These are phyloP conservation scores for Pyrenophora graminea DNA, from an alignment of 2,329 filamentous ascomycete genomes.

Conservation along the genomic window DNA sequence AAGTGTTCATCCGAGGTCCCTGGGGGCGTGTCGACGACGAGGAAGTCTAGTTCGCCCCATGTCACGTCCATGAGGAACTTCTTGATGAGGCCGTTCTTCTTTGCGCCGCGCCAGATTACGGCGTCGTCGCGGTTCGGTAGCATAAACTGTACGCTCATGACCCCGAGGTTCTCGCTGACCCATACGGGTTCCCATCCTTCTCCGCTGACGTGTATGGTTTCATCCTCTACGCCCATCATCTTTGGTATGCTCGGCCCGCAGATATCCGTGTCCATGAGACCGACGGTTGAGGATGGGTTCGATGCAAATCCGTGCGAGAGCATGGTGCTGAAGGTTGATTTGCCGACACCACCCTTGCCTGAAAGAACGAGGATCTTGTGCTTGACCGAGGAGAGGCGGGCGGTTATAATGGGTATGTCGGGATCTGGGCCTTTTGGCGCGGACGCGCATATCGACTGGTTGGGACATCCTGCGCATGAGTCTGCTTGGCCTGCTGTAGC, in stretches of 20 bases:
- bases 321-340: constrained; percentile 89
- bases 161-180: constrained; percentile 89
- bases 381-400: constrained; percentile 76
- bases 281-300: constrained; percentile 77
- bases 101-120: constrained; percentile 95
- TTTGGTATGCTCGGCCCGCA: constrained; percentile 96
- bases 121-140: constrained; percentile 90
- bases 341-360: constrained; percentile 95
- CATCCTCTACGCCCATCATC: constrained; percentile 96
- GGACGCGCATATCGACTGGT: constrained; percentile 92
- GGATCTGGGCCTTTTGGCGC: constrained; percentile 95
- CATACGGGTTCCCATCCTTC: constrained; percentile 94
- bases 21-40: constrained; percentile 93
- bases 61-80: constrained; percentile 97
- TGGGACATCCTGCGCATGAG: constrained; percentile 92
- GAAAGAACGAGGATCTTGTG: constrained; percentile 94
- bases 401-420: constrained; percentile 85
- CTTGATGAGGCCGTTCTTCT: constrained; percentile 99
- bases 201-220: constrained; percentile 89
- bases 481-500: constrained; percentile 69
- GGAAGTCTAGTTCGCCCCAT: constrained; percentile 92
- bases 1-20: constrained; percentile 96
- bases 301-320: constrained; percentile 87
- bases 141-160: constrained; percentile 99
- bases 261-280: constrained; percentile 98